phyloP scores from a whole-genome alignment of 225 moss, liverwort and hornwort species.

The Anthoceros angustus region DNA sequence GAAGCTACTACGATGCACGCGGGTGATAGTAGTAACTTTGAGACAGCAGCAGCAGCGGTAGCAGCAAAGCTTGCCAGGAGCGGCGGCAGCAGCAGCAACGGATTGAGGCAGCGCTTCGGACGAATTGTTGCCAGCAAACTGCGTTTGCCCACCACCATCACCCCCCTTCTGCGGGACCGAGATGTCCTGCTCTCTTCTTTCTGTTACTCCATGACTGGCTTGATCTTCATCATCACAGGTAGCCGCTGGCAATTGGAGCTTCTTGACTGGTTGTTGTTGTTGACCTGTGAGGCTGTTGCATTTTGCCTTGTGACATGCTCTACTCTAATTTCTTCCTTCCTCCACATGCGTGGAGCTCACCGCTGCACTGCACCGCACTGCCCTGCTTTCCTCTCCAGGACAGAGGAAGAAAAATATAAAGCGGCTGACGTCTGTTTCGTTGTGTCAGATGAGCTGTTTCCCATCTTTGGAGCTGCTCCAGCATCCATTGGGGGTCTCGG shows the following conservation, averaged over 20 bases:
- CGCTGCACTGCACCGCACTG: too few species aligned
- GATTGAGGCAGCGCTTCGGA: neutral
- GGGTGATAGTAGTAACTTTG: too few species aligned
- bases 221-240: constrained; percentile 83
- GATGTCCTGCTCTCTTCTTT: constrained; percentile 52
- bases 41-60: neutral
- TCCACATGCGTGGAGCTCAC: too few species aligned
- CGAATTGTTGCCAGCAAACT: neutral
- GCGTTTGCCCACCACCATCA: constrained; percentile 16
- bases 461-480: constrained; percentile 59
- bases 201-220: constrained; percentile 72
- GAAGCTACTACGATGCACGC: too few species aligned
- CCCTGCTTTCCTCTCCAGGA: too few species aligned
- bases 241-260: constrained; percentile 4
- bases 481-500: constrained; percentile 42
- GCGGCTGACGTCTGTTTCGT: neutral
- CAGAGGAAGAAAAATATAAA: too few species aligned
- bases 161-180: constrained; percentile 20
- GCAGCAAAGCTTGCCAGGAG: neutral
- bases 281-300: neutral
- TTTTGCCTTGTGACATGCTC: neutral
- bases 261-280: neutral
- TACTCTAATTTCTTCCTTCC: constrained; percentile 2
- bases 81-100: neutral
- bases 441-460: constrained; percentile 63